These are phyloP conservation scores for Cutaneotrichosporon cutaneum DNA, from an alignment of 1,284 basidiomycete species.

Conservation along the genomic window DNA sequence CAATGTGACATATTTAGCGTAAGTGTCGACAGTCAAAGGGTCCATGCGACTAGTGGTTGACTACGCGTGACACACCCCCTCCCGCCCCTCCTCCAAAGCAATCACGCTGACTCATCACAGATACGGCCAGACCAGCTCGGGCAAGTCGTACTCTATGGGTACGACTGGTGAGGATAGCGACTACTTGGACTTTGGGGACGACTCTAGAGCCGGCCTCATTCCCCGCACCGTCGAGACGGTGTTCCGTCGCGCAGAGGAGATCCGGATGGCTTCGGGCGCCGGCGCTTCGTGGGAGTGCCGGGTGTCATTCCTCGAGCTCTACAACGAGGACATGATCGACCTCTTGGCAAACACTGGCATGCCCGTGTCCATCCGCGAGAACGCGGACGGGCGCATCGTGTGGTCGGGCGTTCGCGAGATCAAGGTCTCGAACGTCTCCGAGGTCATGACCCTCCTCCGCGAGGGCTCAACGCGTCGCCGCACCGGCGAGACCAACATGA, in stretches of 20 bases:
- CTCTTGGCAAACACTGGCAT: constrained; percentile 67
- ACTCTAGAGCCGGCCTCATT: constrained; percentile 70
- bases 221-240: constrained; percentile 91
- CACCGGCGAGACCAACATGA: constrained; percentile 98
- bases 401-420: constrained; percentile 95
- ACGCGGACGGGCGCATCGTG: constrained; percentile 92
- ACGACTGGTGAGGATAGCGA: constrained; percentile 79
- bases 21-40: constrained; percentile 24
- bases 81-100: neutral
- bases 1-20: constrained; percentile 96
- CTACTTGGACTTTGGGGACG: constrained; percentile 57
- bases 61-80: neutral
- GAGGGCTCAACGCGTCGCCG: constrained; percentile 85
- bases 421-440: constrained; percentile 72
- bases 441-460: constrained; percentile 89
- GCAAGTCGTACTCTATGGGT: constrained; percentile 95
- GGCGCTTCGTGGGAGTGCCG: constrained; percentile 61
- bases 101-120: constrained; percentile 27
- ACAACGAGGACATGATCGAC: constrained; percentile 96
- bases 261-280: constrained; percentile 70
- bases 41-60: neutral
- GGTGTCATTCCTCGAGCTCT: constrained; percentile 88
- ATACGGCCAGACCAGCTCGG: constrained; percentile 92
- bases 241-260: constrained; percentile 72
- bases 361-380: constrained; percentile 93